Conservation (phyloP, 768 basidiomycete species). For the Crepidotus variabilis region DNA sequence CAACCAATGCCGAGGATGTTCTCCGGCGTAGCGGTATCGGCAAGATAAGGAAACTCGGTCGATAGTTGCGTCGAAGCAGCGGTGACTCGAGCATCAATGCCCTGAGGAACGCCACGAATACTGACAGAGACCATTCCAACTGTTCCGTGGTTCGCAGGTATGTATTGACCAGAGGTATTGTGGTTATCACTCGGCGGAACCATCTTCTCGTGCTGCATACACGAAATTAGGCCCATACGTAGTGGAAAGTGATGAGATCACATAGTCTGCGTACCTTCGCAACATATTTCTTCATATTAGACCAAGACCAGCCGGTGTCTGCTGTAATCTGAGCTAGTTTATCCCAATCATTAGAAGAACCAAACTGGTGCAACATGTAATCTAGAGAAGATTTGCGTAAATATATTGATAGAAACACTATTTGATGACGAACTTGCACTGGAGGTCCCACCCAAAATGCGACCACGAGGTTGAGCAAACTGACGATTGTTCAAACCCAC, state of each 20-base stretch:
- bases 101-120: conserved; percentile 19
- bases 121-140: conserved; percentile 28
- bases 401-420: no score
- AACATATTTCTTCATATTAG: conserved; percentile 25
- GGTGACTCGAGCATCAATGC: conserved; percentile 28
- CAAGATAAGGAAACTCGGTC: conserved; percentile 30
- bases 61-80: conserved; percentile 28
- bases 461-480: conserved; percentile 29
- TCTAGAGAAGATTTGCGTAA: conserved; percentile 19
- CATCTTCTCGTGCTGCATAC: conserved; percentile 33
- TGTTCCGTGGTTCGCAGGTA: conserved; percentile 32
- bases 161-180: conserved; percentile 22
- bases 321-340: conserved; percentile 27
- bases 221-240: no score
- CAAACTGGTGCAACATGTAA: conserved; percentile 31
- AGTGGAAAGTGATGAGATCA: no score
- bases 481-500: conserved; percentile 23
- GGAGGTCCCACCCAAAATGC: conserved; percentile 28
- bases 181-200: conserved; percentile 33
- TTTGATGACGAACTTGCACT: conserved; percentile 27
- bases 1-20: conserved; percentile 31
- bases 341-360: conserved; percentile 33
- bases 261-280: no score
- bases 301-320: conserved; percentile 37
- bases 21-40: conserved; percentile 29